phyloP scores from a whole-genome alignment of 2,329 filamentous ascomycete genomes.

The Scleromitrula shiraiana region DNA sequence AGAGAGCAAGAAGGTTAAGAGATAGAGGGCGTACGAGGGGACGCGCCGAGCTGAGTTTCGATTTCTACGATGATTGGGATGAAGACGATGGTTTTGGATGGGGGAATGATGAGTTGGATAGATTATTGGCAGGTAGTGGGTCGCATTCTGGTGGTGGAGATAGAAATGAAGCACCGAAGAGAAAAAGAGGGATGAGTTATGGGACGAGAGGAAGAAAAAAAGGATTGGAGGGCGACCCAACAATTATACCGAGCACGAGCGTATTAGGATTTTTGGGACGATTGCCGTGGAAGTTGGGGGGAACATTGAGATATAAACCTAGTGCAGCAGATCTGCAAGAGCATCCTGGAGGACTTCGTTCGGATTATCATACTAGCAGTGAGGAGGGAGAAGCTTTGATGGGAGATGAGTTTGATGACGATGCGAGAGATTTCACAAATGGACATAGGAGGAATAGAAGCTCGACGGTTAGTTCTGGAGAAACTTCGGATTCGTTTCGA shows the following conservation, averaged over 20 bases:
- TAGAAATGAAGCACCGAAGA: constrained; percentile 54
- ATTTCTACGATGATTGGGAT: constrained; percentile 98
- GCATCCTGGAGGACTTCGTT: constrained; percentile 54
- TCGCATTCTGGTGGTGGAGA: constrained; percentile 33
- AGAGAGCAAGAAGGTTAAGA: constrained; percentile 59
- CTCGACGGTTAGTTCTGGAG: constrained; percentile 69
- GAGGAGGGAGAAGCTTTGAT: constrained; percentile 66
- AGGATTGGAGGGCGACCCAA: constrained; percentile 60
- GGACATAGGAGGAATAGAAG: constrained; percentile 48
- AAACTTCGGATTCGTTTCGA: constrained; percentile 77
- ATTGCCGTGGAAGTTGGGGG: constrained; percentile 77
- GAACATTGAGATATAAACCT: constrained; percentile 78
- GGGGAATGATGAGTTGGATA: constrained; percentile 79
- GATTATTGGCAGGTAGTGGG: constrained; percentile 65
- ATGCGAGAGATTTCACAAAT: constrained; percentile 13
- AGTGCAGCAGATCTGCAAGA: constrained; percentile 87
- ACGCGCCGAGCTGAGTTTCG: constrained; percentile 77
- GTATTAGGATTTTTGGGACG: constrained; percentile 78
- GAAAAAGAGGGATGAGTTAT: constrained; percentile 84
- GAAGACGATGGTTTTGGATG: constrained; percentile 57
- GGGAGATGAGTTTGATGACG: constrained; percentile 31
- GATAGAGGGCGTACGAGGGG: constrained; percentile 53
- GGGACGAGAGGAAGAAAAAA: constrained; percentile 58
- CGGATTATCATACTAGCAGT: constrained; percentile 31
- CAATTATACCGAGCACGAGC: constrained; percentile 81